Conservation (phyloP, 2,329 filamentous ascomycete genomes). For the Ophiosphaerella korrae region DNA sequence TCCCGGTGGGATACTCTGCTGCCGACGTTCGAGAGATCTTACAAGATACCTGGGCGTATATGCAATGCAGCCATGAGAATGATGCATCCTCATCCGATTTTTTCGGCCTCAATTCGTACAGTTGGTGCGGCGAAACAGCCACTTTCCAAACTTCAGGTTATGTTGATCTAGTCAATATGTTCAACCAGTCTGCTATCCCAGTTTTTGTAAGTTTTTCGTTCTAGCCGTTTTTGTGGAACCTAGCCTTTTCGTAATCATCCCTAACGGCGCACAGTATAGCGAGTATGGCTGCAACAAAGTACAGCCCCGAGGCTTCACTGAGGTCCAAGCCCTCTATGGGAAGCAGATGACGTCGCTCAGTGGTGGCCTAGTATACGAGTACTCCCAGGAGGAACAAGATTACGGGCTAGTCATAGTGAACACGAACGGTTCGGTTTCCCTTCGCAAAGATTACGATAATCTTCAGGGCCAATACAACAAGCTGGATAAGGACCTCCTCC, state of each 20-base stretch:
- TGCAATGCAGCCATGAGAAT: constrained; percentile 66
- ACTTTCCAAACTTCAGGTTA: constrained; percentile 66
- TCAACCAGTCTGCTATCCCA: constrained; percentile 69
- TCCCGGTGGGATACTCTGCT: constrained; percentile 72
- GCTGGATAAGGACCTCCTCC: constrained; percentile 71
- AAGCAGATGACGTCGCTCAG: constrained; percentile 73
- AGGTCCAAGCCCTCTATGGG: constrained; percentile 75
- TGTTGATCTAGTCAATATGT: constrained; percentile 66
- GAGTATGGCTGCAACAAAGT: constrained; percentile 77
- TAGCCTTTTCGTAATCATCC: too few species aligned
- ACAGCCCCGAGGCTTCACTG: constrained; percentile 72
- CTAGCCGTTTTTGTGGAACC: background rate
- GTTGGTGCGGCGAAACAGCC: constrained; percentile 72
- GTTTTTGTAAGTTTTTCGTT: constrained; percentile 59
- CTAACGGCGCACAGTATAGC: constrained; percentile 59
- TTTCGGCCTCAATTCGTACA: constrained; percentile 78
- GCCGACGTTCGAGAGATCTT: constrained; percentile 77
- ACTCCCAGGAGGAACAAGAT: constrained; percentile 70
- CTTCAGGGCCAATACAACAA: constrained; percentile 76
- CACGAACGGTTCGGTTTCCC: constrained; percentile 49
- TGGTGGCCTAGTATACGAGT: constrained; percentile 83
- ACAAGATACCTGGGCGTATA: constrained; percentile 75
- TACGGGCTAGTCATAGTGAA: constrained; percentile 57
- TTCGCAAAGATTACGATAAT: constrained; percentile 62
- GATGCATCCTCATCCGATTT: constrained; percentile 71